These are phyloP conservation scores for Colletotrichum magnum DNA, from an alignment of 2,329 filamentous ascomycete genomes.

Conservation along the genomic window DNA sequence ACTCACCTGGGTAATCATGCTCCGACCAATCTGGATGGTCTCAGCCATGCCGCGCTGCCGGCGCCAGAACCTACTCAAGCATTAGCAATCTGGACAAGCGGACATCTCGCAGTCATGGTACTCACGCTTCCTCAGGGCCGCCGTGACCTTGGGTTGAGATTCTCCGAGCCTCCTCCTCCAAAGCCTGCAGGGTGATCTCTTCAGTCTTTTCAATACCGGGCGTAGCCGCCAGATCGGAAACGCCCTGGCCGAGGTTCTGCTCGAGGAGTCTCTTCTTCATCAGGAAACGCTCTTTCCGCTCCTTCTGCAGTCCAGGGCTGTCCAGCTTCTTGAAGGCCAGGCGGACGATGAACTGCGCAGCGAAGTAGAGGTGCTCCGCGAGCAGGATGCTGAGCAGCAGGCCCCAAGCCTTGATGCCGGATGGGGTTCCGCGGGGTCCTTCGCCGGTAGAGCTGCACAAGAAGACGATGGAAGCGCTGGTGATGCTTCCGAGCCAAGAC, in stretches of 20 bases:
- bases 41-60: conserved; percentile 71
- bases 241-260: conserved; percentile 75
- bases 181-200: conserved; percentile 73
- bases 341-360: conserved; percentile 79
- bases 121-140: conserved; percentile 66
- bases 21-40: conserved; percentile 69
- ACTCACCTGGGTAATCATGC: conserved; percentile 65
- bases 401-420: conserved; percentile 83
- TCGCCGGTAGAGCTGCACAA: conserved; percentile 88
- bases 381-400: conserved; percentile 86
- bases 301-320: conserved; percentile 87
- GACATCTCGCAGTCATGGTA: background rate
- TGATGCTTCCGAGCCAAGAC: conserved; percentile 93
- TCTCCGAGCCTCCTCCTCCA: conserved; percentile 75
- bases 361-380: conserved; percentile 91
- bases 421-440: conserved; percentile 74
- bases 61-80: conserved; percentile 68
- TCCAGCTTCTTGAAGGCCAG: conserved; percentile 85
- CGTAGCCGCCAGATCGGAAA: conserved; percentile 62
- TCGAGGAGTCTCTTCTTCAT: conserved; percentile 85
- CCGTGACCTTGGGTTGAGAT: conserved; percentile 64
- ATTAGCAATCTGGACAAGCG: conserved; percentile 10
- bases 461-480: conserved; percentile 88
- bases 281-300: conserved; percentile 83
- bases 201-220: conserved; percentile 67